phyloP scores from a whole-genome alignment of 1,139 yeast species.

The Candida buenavistaensis region DNA sequence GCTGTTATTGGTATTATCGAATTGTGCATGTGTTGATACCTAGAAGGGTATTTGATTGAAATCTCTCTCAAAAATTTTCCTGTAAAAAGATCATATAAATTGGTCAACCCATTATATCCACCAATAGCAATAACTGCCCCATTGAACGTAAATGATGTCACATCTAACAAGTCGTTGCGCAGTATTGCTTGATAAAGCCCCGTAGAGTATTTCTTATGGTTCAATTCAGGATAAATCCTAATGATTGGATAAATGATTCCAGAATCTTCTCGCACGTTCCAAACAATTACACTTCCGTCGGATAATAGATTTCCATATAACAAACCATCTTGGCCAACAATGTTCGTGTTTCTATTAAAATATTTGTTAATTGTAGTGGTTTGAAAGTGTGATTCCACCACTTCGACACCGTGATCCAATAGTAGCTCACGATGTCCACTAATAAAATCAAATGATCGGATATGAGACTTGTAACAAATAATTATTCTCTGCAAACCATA shows the following conservation, averaged over 20 bases:
- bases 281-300: constrained; percentile 38
- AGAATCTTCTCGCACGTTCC: constrained; percentile 36
- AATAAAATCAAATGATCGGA: constrained; percentile 29
- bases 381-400: constrained; percentile 23
- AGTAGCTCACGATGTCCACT: constrained; percentile 10
- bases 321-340: constrained; percentile 42
- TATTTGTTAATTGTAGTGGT: constrained; percentile 9
- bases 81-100: constrained; percentile 61
- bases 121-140: constrained; percentile 56
- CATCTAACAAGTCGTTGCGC: constrained; percentile 10
- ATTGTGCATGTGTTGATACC: constrained; percentile 25
- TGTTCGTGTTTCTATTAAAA: constrained; percentile 15
- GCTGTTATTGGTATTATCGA: constrained; percentile 41
- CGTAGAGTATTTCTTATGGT: constrained; percentile 19
- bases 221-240: constrained; percentile 20
- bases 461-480: constrained; percentile 22
- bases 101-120: constrained; percentile 62
- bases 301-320: constrained; percentile 36
- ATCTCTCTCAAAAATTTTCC: constrained; percentile 56
- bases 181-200: constrained; percentile 10
- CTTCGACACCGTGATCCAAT: constrained; percentile 17
- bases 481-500: constrained; percentile 49
- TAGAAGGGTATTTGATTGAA: constrained; percentile 46
- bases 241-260: constrained; percentile 21
- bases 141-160: constrained; percentile 37